Percentiles rank a stretch among this genome's conserved stretches.
Conservation (phyloP, 2,329 filamentous ascomycete genomes). For the Penicillium sp. region DNA sequence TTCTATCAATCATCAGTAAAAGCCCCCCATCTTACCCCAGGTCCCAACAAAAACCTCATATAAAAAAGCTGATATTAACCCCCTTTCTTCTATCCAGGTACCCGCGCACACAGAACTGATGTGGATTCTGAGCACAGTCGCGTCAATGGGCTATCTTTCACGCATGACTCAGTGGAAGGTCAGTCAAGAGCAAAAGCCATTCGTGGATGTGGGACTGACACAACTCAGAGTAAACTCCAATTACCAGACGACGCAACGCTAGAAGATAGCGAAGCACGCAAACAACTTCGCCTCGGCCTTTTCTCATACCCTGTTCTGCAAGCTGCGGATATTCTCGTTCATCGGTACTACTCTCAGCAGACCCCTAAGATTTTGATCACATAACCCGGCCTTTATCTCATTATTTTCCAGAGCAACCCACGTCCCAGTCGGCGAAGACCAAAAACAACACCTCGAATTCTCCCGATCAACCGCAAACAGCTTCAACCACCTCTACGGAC, state of each 20-base stretch:
- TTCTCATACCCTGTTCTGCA: conserved; percentile 97
- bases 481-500: conserved; percentile 78
- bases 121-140: conserved; percentile 94
- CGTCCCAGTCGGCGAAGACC: conserved; percentile 96
- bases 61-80: too few species aligned
- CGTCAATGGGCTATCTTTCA: conserved; percentile 89
- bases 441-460: conserved; percentile 92
- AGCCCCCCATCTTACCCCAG: too few species aligned
- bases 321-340: conserved; percentile 90
- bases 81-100: conserved; percentile 65
- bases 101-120: conserved; percentile 85
- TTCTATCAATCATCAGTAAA: conserved; percentile 86
- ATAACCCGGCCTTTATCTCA: too few species aligned
- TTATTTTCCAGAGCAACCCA: conserved; percentile 83
- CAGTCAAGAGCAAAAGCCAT: too few species aligned
- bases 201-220: too few species aligned
- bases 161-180: conserved; percentile 99
- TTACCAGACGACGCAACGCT: conserved; percentile 63
- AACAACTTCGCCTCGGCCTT: conserved; percentile 78
- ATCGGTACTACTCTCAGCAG: too few species aligned
- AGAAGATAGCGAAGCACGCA: conserved; percentile 60
- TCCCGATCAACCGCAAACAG: conserved; percentile 81
- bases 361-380: too few species aligned
- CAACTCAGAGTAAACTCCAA: conserved; percentile 70
- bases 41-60: too few species aligned